These are phyloP conservation scores for Pichia sp. DNA, from an alignment of 1,139 yeast genomes.

Conservation along the genomic window DNA sequence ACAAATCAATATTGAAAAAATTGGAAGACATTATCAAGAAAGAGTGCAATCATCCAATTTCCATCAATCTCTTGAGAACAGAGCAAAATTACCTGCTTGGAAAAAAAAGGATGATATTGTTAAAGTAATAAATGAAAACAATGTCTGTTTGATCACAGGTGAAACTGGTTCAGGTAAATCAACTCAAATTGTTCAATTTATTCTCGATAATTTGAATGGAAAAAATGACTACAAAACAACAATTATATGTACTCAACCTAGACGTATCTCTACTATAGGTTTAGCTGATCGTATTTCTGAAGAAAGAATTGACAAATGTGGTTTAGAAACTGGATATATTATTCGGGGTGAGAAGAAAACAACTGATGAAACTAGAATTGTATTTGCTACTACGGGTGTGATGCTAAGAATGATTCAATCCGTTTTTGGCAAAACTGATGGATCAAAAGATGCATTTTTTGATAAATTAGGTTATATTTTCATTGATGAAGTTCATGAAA, in stretches of 20 bases:
- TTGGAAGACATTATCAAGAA: conserved; percentile 25
- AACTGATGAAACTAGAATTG: conserved; percentile 52
- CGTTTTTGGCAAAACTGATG: conserved; percentile 20
- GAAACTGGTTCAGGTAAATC: conserved; percentile 97
- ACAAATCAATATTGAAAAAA: conserved; percentile 17
- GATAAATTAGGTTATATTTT: conserved; percentile 62
- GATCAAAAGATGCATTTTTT: conserved; percentile 33
- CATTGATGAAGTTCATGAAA: conserved; percentile 93
- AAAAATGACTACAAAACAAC: conserved; percentile 46
- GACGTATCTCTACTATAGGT: conserved; percentile 93
- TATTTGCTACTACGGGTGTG: conserved; percentile 91
- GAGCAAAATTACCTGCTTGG: conserved; percentile 81
- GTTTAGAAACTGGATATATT: conserved; percentile 79
- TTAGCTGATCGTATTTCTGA: conserved; percentile 88
- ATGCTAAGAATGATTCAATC: conserved; percentile 76
- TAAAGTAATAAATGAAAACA: conserved; percentile 47
- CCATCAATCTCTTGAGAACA: conserved; percentile 34
- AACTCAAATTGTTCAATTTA: conserved; percentile 85
- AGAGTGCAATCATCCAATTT: conserved; percentile 24
- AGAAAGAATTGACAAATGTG: conserved; percentile 64
- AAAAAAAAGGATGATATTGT: conserved; percentile 51
- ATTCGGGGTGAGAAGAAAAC: conserved; percentile 87
- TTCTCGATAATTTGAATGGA: conserved; percentile 55
- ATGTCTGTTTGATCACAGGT: conserved; percentile 79
- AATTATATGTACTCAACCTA: conserved; percentile 87